Percentiles rank a stretch among this genome's conserved stretches.
These are phyloP conservation scores for Coccomyxa subellipsoidea DNA, from an alignment of 163 green algal genomes.

Conservation along the genomic window DNA sequence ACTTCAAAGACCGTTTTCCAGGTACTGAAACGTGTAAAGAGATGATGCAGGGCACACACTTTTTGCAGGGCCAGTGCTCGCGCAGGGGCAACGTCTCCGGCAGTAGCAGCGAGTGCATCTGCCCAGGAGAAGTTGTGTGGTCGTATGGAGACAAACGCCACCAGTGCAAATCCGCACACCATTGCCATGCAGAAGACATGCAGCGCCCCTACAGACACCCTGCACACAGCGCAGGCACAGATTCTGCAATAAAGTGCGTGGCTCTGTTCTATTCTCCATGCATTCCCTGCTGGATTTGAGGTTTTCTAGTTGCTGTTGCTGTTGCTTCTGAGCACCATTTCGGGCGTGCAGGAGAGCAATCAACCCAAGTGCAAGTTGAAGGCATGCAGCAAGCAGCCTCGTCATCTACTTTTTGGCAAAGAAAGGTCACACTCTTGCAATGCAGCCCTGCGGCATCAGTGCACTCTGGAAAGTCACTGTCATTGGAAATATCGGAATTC, in stretches of 20 bases:
- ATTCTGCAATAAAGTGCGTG: neutral
- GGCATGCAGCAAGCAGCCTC: too few species aligned
- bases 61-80: neutral
- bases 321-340: too few species aligned
- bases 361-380: too few species aligned
- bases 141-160: neutral
- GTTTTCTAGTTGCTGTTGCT: too few species aligned
- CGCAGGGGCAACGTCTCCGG: neutral
- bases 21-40: neutral
- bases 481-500: too few species aligned
- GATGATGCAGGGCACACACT: neutral
- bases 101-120: neutral
- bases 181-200: neutral
- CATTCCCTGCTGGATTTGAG: too few species aligned
- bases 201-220: neutral
- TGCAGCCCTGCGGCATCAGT: too few species aligned
- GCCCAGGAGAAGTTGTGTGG: neutral
- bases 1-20: neutral
- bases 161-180: neutral
- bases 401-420: too few species aligned
- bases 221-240: neutral
- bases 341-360: too few species aligned
- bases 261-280: too few species aligned
- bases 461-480: too few species aligned
- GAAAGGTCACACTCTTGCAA: too few species aligned